phyloP scores from a whole-genome alignment of 202 grass and related monocot genomes.

The Dendrocalamus latiflorus region DNA sequence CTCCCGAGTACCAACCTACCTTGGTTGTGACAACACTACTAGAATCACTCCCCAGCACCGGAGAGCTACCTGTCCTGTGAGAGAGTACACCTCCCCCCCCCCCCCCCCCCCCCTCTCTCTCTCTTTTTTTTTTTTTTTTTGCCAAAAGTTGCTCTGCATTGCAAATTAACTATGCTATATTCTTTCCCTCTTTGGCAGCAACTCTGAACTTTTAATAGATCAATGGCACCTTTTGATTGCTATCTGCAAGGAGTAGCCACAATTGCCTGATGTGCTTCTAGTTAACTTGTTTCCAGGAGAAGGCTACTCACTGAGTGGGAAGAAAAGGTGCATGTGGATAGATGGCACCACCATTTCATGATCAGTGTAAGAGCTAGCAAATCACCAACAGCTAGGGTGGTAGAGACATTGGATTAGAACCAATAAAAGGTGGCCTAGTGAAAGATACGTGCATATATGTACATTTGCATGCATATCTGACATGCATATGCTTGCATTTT shows the following conservation, averaged over 20 bases:
- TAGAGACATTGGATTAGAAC: constrained; percentile 15
- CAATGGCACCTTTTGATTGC: constrained; percentile 8
- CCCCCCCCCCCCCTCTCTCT: no score
- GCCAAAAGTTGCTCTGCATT: neutral
- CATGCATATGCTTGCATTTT: constrained; percentile 26
- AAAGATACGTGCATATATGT: neutral
- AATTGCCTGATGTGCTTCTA: neutral
- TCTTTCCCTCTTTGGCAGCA: neutral
- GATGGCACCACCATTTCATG: constrained; percentile 33
- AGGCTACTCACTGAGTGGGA: constrained; percentile 24
- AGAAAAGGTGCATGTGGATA: constrained; percentile 32
- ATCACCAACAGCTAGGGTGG: constrained; percentile 29
- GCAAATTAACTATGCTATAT: neutral
- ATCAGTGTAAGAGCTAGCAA: constrained; percentile 12
- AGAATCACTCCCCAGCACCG: neutral
- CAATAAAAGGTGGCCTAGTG: constrained; percentile 5
- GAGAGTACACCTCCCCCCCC: neutral
- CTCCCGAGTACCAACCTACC: neutral
- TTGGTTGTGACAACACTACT: neutral
- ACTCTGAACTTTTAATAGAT: neutral
- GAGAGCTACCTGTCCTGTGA: no score
- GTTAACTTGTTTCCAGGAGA: constrained; percentile 15
- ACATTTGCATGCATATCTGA: neutral
- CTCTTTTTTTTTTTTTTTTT: neutral
- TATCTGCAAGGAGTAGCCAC: constrained; percentile 6